Evolutionary conservation across 2,329 filamentous ascomycete species (phyloP).

Genomic region (Phyllosticta citriasiana): DNA sequence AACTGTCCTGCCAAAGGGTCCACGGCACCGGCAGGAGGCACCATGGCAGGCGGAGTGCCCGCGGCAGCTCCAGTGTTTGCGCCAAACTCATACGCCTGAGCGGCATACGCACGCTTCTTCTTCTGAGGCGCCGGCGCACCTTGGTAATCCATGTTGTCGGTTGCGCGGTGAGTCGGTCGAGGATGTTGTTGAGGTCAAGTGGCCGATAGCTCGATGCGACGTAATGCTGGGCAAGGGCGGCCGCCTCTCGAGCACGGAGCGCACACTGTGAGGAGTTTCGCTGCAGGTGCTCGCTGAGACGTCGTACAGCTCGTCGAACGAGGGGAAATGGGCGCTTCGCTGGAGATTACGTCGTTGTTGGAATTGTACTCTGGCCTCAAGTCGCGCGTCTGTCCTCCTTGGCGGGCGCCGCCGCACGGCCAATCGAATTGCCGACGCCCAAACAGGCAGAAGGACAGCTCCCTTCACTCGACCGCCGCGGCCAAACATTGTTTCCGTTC

Average conservation of each 20-base stretch:
- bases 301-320: neutral
- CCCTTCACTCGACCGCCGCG: neutral
- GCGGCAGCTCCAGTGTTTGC: slow-evolving; percentile 52
- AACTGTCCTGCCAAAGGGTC: slow-evolving; percentile 74
- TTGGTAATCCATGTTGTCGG: slow-evolving; percentile 8
- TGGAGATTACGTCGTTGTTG: neutral
- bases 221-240: slow-evolving; percentile 6
- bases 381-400: slow-evolving; percentile 4
- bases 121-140: slow-evolving; percentile 40
- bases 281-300: neutral
- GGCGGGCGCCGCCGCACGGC: slow-evolving; percentile 3
- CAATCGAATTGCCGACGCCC: slow-evolving; percentile 1
- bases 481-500: neutral
- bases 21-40: slow-evolving; percentile 41
- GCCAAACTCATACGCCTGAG: slow-evolving; percentile 90
- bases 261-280: neutral
- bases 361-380: neutral
- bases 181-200: slow-evolving; percentile 5
- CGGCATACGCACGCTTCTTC: slow-evolving; percentile 93
- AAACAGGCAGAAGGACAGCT: neutral
- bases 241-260: neutral
- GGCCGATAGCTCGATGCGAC: slow-evolving; percentile 11
- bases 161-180: neutral
- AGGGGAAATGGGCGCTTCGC: neutral
- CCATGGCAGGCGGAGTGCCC: slow-evolving; percentile 36